Evolutionary conservation across 257 asterid genomes (phyloP).

Genomic region (Fraxinus excelsior): DNA sequence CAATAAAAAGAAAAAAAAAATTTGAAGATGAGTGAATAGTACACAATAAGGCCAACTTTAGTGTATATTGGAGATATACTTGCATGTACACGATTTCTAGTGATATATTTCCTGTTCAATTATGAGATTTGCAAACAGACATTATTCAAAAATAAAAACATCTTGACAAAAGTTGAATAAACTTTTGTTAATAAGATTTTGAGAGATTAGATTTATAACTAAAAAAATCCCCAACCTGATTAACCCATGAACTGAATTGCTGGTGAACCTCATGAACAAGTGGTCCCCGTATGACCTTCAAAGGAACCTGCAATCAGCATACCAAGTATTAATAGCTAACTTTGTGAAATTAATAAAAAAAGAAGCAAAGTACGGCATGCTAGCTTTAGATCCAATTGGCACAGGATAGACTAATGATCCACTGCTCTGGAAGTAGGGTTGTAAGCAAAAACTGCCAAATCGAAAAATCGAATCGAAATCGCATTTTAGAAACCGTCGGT

Average conservation of each 20-base stretch:
- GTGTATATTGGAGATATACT: not conserved
- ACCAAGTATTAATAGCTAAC: not conserved
- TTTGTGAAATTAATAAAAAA: not conserved
- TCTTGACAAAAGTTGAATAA: conserved; percentile 8
- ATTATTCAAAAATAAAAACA: not conserved
- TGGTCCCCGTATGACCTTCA: conserved; percentile 69
- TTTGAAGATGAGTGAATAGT: not conserved
- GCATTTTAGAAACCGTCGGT: no score
- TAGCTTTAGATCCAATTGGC: not conserved
- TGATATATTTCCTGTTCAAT: not conserved
- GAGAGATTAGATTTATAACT: not conserved
- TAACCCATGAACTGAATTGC: conserved; percentile 75
- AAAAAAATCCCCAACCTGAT: conserved; percentile 53
- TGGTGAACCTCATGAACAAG: conserved; percentile 87
- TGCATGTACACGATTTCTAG: not conserved
- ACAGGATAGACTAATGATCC: not conserved
- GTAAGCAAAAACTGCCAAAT: no score
- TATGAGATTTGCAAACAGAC: not conserved
- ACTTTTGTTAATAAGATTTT: not conserved
- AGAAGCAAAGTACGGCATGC: not conserved
- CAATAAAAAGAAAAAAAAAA: conserved; percentile 1
- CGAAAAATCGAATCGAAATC: no score
- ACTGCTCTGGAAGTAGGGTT: not conserved
- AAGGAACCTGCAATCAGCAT: conserved; percentile 52
- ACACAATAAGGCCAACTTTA: not conserved